These are phyloP conservation scores for Beta macrorhiza DNA, from an alignment of 179 eudicot species.

Conservation along the genomic window DNA sequence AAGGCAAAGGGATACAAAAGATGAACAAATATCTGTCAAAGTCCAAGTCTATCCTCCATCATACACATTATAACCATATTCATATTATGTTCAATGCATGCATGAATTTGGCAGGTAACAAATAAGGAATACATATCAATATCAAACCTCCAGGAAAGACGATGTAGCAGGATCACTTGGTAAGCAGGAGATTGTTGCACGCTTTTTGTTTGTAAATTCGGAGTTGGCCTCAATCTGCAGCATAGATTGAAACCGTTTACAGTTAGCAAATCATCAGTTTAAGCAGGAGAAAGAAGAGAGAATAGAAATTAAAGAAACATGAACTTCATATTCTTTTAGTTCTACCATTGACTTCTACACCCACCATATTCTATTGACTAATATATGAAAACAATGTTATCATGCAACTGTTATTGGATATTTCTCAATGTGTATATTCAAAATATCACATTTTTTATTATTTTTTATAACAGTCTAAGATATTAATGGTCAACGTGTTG, in stretches of 20 bases:
- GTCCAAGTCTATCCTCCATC: neutral
- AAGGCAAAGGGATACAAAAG: neutral
- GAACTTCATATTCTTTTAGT: too few species aligned
- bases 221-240: slow-evolving; percentile 82
- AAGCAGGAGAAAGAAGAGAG: neutral
- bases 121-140: neutral
- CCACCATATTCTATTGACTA: too few species aligned
- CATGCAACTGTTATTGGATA: too few species aligned
- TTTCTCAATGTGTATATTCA: too few species aligned
- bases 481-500: too few species aligned
- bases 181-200: slow-evolving; percentile 56
- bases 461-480: too few species aligned
- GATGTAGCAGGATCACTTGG: slow-evolving; percentile 81
- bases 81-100: neutral
- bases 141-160: slow-evolving; percentile 73
- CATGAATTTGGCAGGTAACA: neutral
- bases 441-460: too few species aligned
- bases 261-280: slow-evolving; percentile 12
- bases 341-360: too few species aligned
- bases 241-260: neutral
- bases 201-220: slow-evolving; percentile 64
- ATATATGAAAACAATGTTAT: too few species aligned
- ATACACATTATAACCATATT: neutral
- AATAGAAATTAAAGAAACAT: neutral
- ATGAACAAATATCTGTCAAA: neutral